Evolutionary conservation across 73 alveolate species (phyloP).

Genomic region (Tetrahymena thermophila): DNA sequence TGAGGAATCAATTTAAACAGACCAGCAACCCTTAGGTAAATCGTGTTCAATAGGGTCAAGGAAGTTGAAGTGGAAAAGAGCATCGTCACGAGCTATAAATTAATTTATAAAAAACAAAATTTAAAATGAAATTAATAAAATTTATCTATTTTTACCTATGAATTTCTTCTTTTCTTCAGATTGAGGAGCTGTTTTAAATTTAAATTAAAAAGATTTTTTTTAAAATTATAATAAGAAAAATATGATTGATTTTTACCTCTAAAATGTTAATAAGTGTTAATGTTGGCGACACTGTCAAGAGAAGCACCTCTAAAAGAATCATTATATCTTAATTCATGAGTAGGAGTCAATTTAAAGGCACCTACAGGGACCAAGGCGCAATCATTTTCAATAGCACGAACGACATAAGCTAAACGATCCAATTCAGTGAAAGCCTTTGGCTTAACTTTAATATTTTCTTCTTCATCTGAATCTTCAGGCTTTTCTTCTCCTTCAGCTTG

Average conservation of each 20-base stretch:
- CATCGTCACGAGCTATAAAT: slow-evolving; percentile 83
- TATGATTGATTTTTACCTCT: slow-evolving; percentile 29
- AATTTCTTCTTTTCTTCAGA: slow-evolving; percentile 58
- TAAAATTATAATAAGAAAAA: background rate
- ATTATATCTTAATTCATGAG: slow-evolving; percentile 79
- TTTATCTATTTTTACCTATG: background rate
- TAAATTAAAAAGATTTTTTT: background rate
- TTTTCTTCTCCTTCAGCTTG: slow-evolving; percentile 46
- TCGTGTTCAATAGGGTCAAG: slow-evolving; percentile 66
- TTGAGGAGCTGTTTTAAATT: slow-evolving; percentile 37
- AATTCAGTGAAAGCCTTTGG: slow-evolving; percentile 77
- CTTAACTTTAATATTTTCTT: slow-evolving; percentile 53
- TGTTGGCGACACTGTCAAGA: slow-evolving; percentile 26
- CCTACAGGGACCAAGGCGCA: slow-evolving; percentile 72
- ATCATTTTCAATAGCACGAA: slow-evolving; percentile 75
- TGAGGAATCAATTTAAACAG: slow-evolving; percentile 67
- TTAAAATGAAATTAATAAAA: background rate
- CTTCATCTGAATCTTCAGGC: slow-evolving; percentile 64
- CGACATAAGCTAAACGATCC: slow-evolving; percentile 74
- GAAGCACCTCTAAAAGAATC: slow-evolving; percentile 71
- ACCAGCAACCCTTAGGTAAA: slow-evolving; percentile 74
- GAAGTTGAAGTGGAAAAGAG: slow-evolving; percentile 67
- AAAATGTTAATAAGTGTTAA: slow-evolving; percentile 62
- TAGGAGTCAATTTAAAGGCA: slow-evolving; percentile 66
- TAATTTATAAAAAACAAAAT: background rate